These are phyloP conservation scores for Verticillium nonalfalfae DNA, from an alignment of 2,329 filamentous ascomycete genomes.

Conservation along the genomic window DNA sequence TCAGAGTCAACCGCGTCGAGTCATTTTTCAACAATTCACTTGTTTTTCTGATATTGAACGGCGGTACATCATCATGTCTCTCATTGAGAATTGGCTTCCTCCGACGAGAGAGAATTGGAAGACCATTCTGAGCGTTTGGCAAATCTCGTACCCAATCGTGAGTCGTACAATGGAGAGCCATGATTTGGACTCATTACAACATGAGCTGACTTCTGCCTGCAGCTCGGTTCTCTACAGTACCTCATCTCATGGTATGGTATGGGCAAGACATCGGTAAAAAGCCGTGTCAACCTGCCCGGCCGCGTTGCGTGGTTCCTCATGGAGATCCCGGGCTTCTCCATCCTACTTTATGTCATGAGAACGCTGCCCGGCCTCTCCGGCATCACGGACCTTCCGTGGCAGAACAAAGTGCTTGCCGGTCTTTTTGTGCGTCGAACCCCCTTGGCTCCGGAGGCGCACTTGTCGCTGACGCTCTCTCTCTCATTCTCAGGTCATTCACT, in stretches of 20 bases:
- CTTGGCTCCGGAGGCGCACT: background rate
- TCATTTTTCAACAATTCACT: background rate
- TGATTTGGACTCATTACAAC: background rate
- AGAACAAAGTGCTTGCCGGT: conserved; percentile 69
- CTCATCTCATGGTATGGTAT: conserved; percentile 75
- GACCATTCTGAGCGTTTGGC: conserved; percentile 43
- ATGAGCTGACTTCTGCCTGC: conserved; percentile 5
- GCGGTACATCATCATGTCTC: conserved; percentile 26
- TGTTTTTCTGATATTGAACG: too few relatives aligned
- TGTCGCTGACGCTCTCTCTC: background rate
- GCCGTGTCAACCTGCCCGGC: conserved; percentile 78
- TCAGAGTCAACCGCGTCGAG: background rate
- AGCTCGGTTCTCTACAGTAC: conserved; percentile 75
- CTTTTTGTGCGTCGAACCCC: conserved; percentile 45
- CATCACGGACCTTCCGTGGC: conserved; percentile 60
- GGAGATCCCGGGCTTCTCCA: conserved; percentile 74
- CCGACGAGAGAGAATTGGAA: conserved; percentile 53
- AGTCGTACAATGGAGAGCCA: conserved; percentile 11
- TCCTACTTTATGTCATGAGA: conserved; percentile 72
- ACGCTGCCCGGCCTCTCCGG: conserved; percentile 55
- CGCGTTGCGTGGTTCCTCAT: conserved; percentile 82
- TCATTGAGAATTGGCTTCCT: conserved; percentile 50
- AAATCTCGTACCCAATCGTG: conserved; percentile 46
- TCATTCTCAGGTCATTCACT: conserved; percentile 64
- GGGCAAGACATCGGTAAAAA: conserved; percentile 80